phyloP scores from a whole-genome alignment of 2,329 filamentous ascomycete species.

The Furcasterigmium sp. region DNA sequence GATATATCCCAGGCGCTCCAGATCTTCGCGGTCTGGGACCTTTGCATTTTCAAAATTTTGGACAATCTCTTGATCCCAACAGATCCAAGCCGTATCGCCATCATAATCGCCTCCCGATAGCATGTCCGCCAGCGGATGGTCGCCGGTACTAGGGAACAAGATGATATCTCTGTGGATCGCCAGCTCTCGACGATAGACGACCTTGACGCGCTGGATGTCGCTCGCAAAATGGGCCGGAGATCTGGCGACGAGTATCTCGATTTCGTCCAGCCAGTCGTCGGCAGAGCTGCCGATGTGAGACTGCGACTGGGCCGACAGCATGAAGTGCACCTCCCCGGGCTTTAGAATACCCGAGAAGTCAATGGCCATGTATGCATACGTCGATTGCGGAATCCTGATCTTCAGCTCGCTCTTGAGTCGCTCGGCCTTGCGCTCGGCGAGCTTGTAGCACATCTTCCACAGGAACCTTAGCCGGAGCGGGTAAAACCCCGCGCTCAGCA shows the following conservation, averaged over 20 bases:
- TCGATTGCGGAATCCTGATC: slow-evolving; percentile 55
- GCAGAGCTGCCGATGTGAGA: slow-evolving; percentile 46
- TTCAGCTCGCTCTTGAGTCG: slow-evolving; percentile 50
- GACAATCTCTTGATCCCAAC: slow-evolving; percentile 65
- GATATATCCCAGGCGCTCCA: slow-evolving; percentile 44
- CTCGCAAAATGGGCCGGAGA: slow-evolving; percentile 65
- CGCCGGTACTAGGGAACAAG: slow-evolving; percentile 65
- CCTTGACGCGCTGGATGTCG: slow-evolving; percentile 66
- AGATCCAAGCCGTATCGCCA: slow-evolving; percentile 73
- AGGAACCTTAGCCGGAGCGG: slow-evolving; percentile 42
- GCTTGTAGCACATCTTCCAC: slow-evolving; percentile 36
- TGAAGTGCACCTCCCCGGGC: slow-evolving; percentile 62
- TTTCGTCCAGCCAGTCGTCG: slow-evolving; percentile 47
- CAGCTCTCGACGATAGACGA: slow-evolving; percentile 53
- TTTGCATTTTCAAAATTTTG: slow-evolving; percentile 60
- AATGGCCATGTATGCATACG: slow-evolving; percentile 60
- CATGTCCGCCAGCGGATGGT: slow-evolving; percentile 59
- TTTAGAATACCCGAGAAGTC: slow-evolving; percentile 58
- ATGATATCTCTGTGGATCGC: slow-evolving; percentile 71
- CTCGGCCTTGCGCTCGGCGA: slow-evolving; percentile 49
- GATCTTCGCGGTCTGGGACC: slow-evolving; percentile 35
- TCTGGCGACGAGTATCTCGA: slow-evolving; percentile 62
- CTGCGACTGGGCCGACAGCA: slow-evolving; percentile 63
- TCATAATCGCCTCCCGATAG: slow-evolving; percentile 80
- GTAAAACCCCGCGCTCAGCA: slow-evolving; percentile 58